Evolutionary conservation across 805 yeast genomes (phyloP), one percentile per base, ranked within the genome.

Genomic region (Kluyveromyces starmeri): DNA sequence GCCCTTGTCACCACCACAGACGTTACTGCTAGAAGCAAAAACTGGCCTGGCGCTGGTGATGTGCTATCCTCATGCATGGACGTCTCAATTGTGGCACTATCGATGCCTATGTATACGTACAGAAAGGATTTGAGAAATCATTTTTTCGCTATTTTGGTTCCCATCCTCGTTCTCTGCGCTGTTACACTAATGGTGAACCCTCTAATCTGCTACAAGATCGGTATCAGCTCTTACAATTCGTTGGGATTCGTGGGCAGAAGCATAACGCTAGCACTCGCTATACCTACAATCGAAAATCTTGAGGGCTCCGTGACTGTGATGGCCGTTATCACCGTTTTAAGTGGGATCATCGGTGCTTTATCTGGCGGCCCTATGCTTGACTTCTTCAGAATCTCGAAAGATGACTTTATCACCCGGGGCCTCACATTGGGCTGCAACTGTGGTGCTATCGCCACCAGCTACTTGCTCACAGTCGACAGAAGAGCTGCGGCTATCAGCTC

Each of bases 361-460:
- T 60, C 75, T 20, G 83, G 78, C 32, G 65, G 73, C 19, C 66
- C 70, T 39, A 55, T 71, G 36, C 47, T 75, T 8, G 52, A 55
- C 33, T 42, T 63, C 14, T 50, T 80, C 20, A 50, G 78, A 24
- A 65, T 83, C 5, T 64, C 73, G 5, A 65, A 68, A 20, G 70
- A 71, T 45, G 92, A 83, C 51, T 82, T 71, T 49, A 77, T 83
- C 6, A 77, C 85, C 0, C 58, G 86, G 42, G 94, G 94, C 3
- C 73, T 82, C 13, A 75, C 85, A 0, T 58, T 81, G 32, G 94
- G 94, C 4, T 68, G 79, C 33, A 79, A 78, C 48, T 80, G 88
- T 49, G 84, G 88, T 7, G 94, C 94, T 1, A 79, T 83, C 33
- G 83, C 86, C 4, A 80, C 94, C 2, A 88, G 89, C 0, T 80